Conservation (phyloP, 2,329 filamentous ascomycete species). For the Phialophora macrospora region DNA sequence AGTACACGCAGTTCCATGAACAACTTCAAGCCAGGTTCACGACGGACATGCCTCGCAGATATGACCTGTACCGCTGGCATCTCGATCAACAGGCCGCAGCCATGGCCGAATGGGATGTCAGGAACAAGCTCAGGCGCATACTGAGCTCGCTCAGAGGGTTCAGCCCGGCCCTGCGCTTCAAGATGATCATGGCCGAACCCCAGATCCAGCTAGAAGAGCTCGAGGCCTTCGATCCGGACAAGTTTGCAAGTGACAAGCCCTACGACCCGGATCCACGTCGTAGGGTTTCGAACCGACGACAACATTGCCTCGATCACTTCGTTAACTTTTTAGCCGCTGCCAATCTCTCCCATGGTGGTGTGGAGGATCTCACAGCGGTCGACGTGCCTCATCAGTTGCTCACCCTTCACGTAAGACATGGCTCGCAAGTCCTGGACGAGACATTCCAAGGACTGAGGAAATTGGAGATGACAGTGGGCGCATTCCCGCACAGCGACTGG, state of each 20-base stretch:
- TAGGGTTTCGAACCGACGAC: constrained; percentile 28
- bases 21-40: constrained; percentile 32
- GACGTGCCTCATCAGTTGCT: constrained; percentile 31
- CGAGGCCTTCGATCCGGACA: constrained; percentile 27
- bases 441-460: constrained; percentile 21
- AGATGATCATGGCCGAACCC: constrained; percentile 35
- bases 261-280: constrained; percentile 29
- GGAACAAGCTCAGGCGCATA: constrained; percentile 17
- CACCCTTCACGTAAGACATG: constrained; percentile 1
- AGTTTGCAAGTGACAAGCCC: constrained; percentile 24
- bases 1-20: constrained; percentile 31
- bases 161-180: constrained; percentile 23
- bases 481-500: constrained; percentile 35
- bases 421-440: constrained; percentile 14
- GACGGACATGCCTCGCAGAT: constrained; percentile 22
- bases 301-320: constrained; percentile 31
- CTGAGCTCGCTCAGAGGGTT: constrained; percentile 21
- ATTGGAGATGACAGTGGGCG: constrained; percentile 25
- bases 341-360: constrained; percentile 11
- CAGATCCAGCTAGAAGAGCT: constrained; percentile 33
- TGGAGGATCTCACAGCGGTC: constrained; percentile 22
- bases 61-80: constrained; percentile 35
- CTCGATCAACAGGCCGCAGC: constrained; percentile 32
- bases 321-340: constrained; percentile 30
- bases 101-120: constrained; percentile 23